Conservation (phyloP, 2,329 filamentous ascomycete genomes). For the Teratosphaeria gauchensis region DNA sequence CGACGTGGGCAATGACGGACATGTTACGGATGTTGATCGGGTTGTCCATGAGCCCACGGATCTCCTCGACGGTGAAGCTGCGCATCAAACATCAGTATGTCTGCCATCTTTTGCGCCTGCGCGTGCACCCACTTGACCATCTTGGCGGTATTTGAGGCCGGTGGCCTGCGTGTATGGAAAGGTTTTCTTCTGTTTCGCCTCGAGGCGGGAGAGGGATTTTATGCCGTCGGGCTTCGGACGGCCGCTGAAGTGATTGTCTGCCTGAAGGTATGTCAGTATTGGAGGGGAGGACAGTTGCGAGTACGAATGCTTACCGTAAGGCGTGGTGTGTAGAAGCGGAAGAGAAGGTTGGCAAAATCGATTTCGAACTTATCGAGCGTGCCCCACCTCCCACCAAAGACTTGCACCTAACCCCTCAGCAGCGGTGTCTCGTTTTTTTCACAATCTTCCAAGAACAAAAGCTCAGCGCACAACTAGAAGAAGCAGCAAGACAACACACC, state of each 20-base stretch:
- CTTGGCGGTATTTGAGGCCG: conserved; percentile 63
- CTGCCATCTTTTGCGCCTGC: background rate
- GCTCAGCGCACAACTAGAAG: too few relatives aligned
- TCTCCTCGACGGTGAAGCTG: conserved; percentile 96
- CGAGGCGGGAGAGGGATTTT: background rate
- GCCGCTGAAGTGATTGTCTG: background rate
- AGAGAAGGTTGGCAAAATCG: background rate
- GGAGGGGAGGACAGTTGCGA: background rate
- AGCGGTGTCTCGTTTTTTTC: too few relatives aligned
- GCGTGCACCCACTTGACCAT: conserved; percentile 92
- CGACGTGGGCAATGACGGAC: conserved; percentile 99
- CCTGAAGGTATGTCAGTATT: background rate
- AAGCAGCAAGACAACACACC: too few relatives aligned
- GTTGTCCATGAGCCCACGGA: conserved; percentile 65
- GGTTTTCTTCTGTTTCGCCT: conserved; percentile 10
- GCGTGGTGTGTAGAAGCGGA: background rate
- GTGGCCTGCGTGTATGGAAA: conserved; percentile 8
- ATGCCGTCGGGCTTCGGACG: background rate
- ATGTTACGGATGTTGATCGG: conserved; percentile 78
- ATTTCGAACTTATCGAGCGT: background rate
- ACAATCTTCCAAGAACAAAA: too few relatives aligned
- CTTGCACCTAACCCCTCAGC: too few relatives aligned
- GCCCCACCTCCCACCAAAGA: too few relatives aligned
- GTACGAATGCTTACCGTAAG: background rate
- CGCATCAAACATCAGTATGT: background rate